Evolutionary conservation across 2,329 filamentous ascomycete species (phyloP), one percentile per base, ranked within the genome.

Genomic region (Fonsecaea multimorphosa): DNA sequence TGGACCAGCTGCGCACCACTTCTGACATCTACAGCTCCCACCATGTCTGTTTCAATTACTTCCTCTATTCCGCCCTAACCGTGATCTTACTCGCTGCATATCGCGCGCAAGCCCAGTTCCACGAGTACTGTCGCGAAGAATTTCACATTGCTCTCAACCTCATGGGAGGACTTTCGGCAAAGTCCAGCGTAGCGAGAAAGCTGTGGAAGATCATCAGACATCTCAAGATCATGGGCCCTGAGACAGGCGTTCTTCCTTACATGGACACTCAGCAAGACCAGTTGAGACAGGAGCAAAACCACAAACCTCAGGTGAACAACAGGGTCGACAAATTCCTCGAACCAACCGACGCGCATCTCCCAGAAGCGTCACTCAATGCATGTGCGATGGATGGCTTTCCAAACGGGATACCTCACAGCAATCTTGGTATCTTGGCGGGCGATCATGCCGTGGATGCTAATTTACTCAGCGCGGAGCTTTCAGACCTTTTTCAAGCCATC

Each of bases 21-120:
- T 78, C 76, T 1, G 74, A 75, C 16, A 75, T 80, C 9, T 80
- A 80, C 66, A 75, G 74, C 46, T 75, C 77, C 34, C 78, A 78
- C 44, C 77, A 78, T 2, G 75, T 75, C 27, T 76, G 77, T 9
- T 80, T 80, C 69, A 79, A 80, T 63, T 80, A 80, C 61, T 80
- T 80, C 51, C 70, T 80, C 5, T 73, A 79, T 31, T 79, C 77
- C 24, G 77, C 78, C 0, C 68, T 80, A 6, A 78, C 77, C 0
- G 75, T 78, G 0, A 68, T 82, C 1, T 78, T 81, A 32, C 74
- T 82, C 0, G 82, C 81, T 0, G 80, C 83, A 0, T 76, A 81
- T 2, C 80, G 83, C 67, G 80, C 78, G 0, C 81, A 82, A 0
- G 73, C 74, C 1, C 73, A 74, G 1, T 84, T 83, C 57, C 77